Evolutionary conservation across 202 grass and related monocot species (phyloP), one percentile per base, ranked within the genome.

Genomic region (Elaeis oleifera): DNA sequence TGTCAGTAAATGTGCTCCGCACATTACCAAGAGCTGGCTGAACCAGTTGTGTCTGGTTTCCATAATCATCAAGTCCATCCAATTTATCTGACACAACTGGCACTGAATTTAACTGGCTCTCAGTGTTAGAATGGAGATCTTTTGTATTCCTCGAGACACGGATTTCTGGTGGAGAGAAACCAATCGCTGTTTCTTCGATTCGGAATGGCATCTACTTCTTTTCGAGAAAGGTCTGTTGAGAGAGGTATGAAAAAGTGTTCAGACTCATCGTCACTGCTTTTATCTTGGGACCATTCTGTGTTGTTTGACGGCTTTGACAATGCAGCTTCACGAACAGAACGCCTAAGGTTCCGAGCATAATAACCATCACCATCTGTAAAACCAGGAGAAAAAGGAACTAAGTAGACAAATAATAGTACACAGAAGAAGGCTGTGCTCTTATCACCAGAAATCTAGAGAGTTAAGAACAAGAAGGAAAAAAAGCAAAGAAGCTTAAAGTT

Each of bases 191-290:
- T 90, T 66, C 75, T 76, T 54, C 59, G 63, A 79, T 87, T 85
- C 49, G 58, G 50, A 27, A 61, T 53, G 6, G 72, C 64, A 79
- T 71, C 76, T 50, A 78, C 74, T 61, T 99, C 88, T 57, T 84
- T 84, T 62, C 58, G 68, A 25, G 89, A 69, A 76, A 44, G 54
- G 59, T 55, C 65, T 74, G 80, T 66, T 48, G 77, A 81, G 3
- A 95, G 18, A 1, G 95, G 85, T 72, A 90, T 85, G 73, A 94
- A 99, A 71, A 94, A 99, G 73, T 95, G 89, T 66, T 95, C 80
- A 49, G 89, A 99, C 59, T 67, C 75, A 73, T 99, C 80, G 23
- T 94, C 88, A 29, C 54, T 74, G 71, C 54, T 80, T 71, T 79
- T 84, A 54, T 87, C 83, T 27, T 81, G 70, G 67, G 74, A 61